Evolutionary conservation across 164 flowering plant species (phyloP).

Genomic region (Magnolia kwangsiensis): DNA sequence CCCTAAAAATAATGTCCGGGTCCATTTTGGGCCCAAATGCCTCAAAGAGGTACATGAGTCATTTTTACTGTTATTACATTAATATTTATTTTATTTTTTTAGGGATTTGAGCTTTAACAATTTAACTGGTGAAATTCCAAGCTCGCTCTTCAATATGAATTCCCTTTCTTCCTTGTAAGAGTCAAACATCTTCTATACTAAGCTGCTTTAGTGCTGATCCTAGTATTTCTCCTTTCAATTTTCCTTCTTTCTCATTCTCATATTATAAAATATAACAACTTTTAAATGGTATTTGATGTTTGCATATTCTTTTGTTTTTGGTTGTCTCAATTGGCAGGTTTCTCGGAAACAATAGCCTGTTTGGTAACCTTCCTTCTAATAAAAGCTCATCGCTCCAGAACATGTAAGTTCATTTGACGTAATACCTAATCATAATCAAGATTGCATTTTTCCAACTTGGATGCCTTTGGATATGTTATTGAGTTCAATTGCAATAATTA

Average conservation of each 20-base stretch:
- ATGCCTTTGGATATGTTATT: no score
- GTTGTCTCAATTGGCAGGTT: slow-evolving; percentile 39
- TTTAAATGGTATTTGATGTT: no score
- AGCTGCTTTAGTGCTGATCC: no score
- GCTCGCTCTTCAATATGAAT: slow-evolving; percentile 47
- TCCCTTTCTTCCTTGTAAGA: slow-evolving; percentile 58
- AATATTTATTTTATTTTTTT: not conserved
- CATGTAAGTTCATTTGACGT: slow-evolving; percentile 38
- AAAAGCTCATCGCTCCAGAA: slow-evolving; percentile 39
- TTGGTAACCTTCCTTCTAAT: slow-evolving; percentile 47
- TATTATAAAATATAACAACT: no score
- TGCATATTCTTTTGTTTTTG: not conserved
- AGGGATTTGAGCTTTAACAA: slow-evolving; percentile 93
- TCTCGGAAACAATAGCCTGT: slow-evolving; percentile 70
- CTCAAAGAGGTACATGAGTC: no score
- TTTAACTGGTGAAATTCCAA: slow-evolving; percentile 54
- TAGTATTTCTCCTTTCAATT: no score
- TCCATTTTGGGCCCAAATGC: no score
- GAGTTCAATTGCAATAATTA: no score
- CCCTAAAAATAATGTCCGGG: no score
- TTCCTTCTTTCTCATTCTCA: no score
- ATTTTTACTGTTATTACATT: no score
- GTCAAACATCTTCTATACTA: not conserved
- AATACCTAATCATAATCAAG: not conserved
- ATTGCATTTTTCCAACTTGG: no score